Evolutionary conservation across 2,329 filamentous ascomycete genomes (phyloP).

Genomic region (Malbranchea cinnamomea): DNA sequence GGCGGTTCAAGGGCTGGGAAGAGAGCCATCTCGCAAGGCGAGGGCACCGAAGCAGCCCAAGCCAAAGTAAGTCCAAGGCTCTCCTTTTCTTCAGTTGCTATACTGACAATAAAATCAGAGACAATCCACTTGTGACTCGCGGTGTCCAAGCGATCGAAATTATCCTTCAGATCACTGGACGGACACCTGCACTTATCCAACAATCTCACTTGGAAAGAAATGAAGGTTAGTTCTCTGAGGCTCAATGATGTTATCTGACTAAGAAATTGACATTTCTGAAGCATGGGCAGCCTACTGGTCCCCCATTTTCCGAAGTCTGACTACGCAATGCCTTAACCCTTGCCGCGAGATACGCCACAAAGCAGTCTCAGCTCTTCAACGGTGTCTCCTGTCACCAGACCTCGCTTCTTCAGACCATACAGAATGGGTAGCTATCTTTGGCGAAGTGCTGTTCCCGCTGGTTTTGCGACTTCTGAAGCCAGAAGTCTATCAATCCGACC

Average conservation of each 20-base stretch:
- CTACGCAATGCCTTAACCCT: slow-evolving; percentile 81
- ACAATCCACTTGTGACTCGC: slow-evolving; percentile 58
- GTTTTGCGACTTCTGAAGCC: slow-evolving; percentile 79
- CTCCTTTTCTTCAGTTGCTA: not conserved
- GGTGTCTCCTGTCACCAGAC: slow-evolving; percentile 70
- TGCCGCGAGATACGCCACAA: slow-evolving; percentile 85
- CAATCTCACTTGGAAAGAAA: slow-evolving; percentile 82
- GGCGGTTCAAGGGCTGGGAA: slow-evolving; percentile 52
- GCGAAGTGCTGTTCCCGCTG: slow-evolving; percentile 82
- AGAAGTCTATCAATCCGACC: slow-evolving; percentile 83
- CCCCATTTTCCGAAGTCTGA: slow-evolving; percentile 79
- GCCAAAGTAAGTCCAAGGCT: slow-evolving; percentile 35
- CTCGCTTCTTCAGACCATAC: slow-evolving; percentile 70
- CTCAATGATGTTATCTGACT: not conserved
- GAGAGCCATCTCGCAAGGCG: slow-evolving; percentile 38
- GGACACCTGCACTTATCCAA: slow-evolving; percentile 75
- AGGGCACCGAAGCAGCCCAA: slow-evolving; percentile 40
- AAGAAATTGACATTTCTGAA: slow-evolving; percentile 22
- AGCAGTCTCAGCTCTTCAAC: slow-evolving; percentile 72
- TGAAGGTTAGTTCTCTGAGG: slow-evolving; percentile 43
- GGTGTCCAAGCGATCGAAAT: slow-evolving; percentile 69
- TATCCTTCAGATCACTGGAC: slow-evolving; percentile 65
- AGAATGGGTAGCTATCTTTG: slow-evolving; percentile 92
- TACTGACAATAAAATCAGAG: slow-evolving; percentile 33
- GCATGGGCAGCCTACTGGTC: slow-evolving; percentile 98